These are phyloP conservation scores for Phoma sp. DNA, from an alignment of 2,329 filamentous ascomycete species.

Conservation along the genomic window DNA sequence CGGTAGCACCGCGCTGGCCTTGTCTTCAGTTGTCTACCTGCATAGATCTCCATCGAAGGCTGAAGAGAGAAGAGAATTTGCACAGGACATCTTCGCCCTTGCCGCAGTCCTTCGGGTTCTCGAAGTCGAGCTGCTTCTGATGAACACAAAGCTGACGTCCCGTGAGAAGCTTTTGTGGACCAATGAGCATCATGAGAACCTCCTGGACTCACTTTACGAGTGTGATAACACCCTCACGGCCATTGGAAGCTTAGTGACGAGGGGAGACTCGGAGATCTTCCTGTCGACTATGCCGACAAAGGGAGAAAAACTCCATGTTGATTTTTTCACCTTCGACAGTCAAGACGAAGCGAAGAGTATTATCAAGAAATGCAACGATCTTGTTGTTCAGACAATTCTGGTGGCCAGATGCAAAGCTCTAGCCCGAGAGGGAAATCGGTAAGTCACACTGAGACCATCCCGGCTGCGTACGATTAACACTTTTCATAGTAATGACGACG, in stretches of 20 bases:
- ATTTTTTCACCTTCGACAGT: background rate
- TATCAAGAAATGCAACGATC: background rate
- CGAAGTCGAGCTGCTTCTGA: background rate
- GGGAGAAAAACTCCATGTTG: too few relatives aligned
- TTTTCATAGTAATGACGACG: background rate
- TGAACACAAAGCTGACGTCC: too few relatives aligned
- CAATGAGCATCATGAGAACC: background rate
- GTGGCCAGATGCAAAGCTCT: background rate
- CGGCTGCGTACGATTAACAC: background rate
- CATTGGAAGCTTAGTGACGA: too few relatives aligned
- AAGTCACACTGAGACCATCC: background rate
- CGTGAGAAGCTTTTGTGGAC: slow-evolving; percentile 2
- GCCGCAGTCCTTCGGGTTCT: background rate
- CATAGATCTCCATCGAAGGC: background rate
- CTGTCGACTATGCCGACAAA: too few relatives aligned
- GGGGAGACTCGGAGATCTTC: too few relatives aligned
- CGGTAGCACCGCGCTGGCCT: background rate
- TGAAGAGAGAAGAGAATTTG: background rate
- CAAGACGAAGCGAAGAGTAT: background rate
- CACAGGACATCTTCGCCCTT: background rate
- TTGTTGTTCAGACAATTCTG: background rate
- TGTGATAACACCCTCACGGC: too few relatives aligned
- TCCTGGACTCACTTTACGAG: background rate
- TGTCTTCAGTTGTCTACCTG: background rate
- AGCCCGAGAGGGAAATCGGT: background rate